These are phyloP conservation scores for Scedosporium dehoogii DNA, from an alignment of 2,329 filamentous ascomycete species.

Conservation along the genomic window DNA sequence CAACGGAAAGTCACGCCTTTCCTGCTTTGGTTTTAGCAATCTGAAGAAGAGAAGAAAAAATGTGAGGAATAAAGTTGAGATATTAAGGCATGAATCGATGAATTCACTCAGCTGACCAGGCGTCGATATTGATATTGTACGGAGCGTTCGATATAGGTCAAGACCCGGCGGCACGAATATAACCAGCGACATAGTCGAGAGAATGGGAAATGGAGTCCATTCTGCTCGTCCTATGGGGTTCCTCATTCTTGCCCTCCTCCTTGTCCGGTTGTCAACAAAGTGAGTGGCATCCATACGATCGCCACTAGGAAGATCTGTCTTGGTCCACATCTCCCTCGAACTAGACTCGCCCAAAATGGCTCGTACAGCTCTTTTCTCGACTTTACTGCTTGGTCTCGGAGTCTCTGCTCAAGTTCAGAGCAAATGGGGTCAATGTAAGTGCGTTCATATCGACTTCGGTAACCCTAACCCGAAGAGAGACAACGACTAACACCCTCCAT, in stretches of 20 bases:
- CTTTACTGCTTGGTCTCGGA: background rate
- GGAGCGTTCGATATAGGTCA: background rate
- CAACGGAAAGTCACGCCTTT: background rate
- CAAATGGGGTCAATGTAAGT: slow-evolving; percentile 4
- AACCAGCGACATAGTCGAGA: background rate
- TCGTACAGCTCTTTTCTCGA: background rate
- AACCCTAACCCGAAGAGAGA: background rate
- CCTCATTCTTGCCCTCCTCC: background rate
- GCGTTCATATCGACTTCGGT: background rate
- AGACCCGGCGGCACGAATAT: background rate
- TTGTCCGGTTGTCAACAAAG: background rate
- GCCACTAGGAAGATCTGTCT: no score
- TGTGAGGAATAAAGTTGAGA: background rate
- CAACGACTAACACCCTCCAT: background rate
- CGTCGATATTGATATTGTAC: no score
- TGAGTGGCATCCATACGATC: no score
- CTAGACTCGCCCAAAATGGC: background rate
- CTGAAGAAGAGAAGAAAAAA: background rate
- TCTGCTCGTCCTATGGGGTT: background rate
- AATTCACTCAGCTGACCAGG: no score
- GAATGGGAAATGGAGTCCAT: background rate
- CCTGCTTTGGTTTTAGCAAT: background rate
- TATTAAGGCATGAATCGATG: background rate
- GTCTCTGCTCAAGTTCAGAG: background rate
- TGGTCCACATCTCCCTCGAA: background rate